phyloP scores from a whole-genome alignment of 768 basidiomycete genomes.

The Zangia roseola region DNA sequence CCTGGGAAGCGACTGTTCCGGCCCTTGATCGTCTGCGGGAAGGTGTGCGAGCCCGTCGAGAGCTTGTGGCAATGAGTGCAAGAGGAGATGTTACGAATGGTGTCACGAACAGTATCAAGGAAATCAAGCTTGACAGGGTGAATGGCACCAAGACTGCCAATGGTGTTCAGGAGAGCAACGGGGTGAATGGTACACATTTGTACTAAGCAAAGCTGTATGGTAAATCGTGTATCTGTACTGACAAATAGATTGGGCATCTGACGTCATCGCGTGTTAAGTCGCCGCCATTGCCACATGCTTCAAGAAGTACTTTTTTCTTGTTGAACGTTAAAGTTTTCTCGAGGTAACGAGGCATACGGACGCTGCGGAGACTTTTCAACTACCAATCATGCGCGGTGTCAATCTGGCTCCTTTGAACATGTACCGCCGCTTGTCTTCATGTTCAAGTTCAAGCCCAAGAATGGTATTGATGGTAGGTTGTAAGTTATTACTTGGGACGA shows the following conservation, averaged over 20 bases:
- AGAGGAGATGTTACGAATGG: slow-evolving; percentile 10
- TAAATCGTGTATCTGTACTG: not conserved
- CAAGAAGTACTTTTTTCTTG: not conserved
- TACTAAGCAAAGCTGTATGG: not conserved
- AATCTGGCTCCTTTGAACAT: not conserved
- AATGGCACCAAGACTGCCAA: slow-evolving; percentile 12
- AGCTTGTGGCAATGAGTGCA: slow-evolving; percentile 38
- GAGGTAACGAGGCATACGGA: not conserved
- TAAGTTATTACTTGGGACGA: not conserved
- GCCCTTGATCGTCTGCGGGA: slow-evolving; percentile 82
- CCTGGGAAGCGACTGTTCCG: slow-evolving; percentile 85
- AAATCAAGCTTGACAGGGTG: slow-evolving; percentile 10
- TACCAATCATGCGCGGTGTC: slow-evolving; percentile 1
- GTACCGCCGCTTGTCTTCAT: not conserved
- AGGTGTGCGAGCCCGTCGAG: slow-evolving; percentile 78
- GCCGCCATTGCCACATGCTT: too few species aligned
- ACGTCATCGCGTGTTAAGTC: slow-evolving; percentile 6
- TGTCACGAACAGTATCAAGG: slow-evolving; percentile 11
- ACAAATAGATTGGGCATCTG: not conserved
- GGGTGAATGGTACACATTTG: slow-evolving; percentile 16
- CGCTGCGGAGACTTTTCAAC: not conserved
- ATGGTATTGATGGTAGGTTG: slow-evolving; percentile 7
- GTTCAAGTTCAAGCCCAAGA: slow-evolving; percentile 1
- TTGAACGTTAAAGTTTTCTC: not conserved
- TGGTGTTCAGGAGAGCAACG: slow-evolving; percentile 19